Percentiles rank a stretch among this genome's conserved stretches.
phyloP scores from a whole-genome alignment of 1,284 basidiomycete genomes.

The Dichomitus squalens region DNA sequence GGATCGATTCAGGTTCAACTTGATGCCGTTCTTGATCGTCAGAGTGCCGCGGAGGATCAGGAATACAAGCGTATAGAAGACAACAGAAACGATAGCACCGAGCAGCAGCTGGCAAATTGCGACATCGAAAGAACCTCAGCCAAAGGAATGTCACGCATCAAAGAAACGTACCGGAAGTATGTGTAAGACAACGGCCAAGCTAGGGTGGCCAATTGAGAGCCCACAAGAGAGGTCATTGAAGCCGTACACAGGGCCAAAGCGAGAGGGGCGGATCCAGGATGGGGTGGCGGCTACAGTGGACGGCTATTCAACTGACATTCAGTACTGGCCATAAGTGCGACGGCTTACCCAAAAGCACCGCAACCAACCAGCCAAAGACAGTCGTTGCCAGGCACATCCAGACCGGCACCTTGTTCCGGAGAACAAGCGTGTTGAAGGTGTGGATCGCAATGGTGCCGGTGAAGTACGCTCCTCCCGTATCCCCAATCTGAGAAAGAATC shows the following conservation, averaged over 20 bases:
- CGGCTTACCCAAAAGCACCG: conserved; percentile 49
- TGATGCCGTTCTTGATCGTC: conserved; percentile 43
- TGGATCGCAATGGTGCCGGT: conserved; percentile 67
- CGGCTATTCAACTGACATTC: background rate
- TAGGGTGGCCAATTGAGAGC: conserved; percentile 44
- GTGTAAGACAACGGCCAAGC: conserved; percentile 51
- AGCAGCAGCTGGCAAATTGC: conserved; percentile 53
- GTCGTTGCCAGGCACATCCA: conserved; percentile 49
- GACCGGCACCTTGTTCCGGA: conserved; percentile 52
- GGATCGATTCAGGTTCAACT: conserved; percentile 48
- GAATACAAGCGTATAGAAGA: conserved; percentile 62
- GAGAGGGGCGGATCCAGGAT: conserved; percentile 31
- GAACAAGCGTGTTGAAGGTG: conserved; percentile 64
- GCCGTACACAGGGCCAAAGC: conserved; percentile 49
- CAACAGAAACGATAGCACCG: conserved; percentile 51
- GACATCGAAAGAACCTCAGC: background rate
- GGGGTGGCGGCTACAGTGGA: conserved; percentile 43
- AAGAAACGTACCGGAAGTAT: conserved; percentile 53
- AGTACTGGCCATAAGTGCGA: background rate
- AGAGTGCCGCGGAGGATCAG: conserved; percentile 57
- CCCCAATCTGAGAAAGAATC: conserved; percentile 61
- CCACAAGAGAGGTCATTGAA: conserved; percentile 53
- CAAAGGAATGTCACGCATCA: background rate
- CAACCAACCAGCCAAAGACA: conserved; percentile 54
- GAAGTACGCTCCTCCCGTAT: conserved; percentile 65